These are phyloP conservation scores for Henningerozyma blattae DNA, from an alignment of 805 yeast genomes.

Conservation along the genomic window DNA sequence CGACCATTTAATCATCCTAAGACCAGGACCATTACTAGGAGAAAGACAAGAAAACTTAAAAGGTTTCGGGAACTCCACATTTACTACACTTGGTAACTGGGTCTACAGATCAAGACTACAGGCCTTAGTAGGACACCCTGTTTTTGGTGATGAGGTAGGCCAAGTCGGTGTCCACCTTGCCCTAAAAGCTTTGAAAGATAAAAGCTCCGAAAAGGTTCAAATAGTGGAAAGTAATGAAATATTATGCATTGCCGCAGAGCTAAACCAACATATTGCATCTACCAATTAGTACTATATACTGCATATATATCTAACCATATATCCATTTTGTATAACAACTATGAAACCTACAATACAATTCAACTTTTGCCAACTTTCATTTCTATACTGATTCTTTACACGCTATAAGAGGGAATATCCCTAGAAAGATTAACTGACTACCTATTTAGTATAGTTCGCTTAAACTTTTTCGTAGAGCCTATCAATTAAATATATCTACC, in stretches of 20 bases:
- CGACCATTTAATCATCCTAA: conserved; percentile 58
- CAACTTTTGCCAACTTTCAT: too few relatives aligned
- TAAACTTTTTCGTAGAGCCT: too few relatives aligned
- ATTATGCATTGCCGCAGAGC: conserved; percentile 13
- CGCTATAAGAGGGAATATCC: too few relatives aligned
- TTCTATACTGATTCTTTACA: too few relatives aligned
- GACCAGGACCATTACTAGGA: conserved; percentile 71
- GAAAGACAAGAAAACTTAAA: conserved; percentile 33
- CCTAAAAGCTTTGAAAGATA: conserved; percentile 7
- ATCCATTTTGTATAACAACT: too few relatives aligned
- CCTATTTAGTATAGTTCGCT: too few relatives aligned
- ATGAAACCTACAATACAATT: too few relatives aligned
- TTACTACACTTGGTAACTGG: conserved; percentile 23
- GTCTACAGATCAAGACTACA: conserved; percentile 27
- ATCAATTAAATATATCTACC: too few relatives aligned
- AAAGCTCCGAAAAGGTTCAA: conserved; percentile 17
- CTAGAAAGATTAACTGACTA: too few relatives aligned
- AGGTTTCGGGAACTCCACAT: conserved; percentile 26
- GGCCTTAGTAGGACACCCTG: conserved; percentile 30
- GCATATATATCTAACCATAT: too few relatives aligned
- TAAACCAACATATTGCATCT: too few relatives aligned
- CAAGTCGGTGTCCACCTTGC: conserved; percentile 38
- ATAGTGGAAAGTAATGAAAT: conserved; percentile 23
- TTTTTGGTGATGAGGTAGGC: conserved; percentile 58
- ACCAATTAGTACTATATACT: too few relatives aligned